Evolutionary conservation across 2,329 filamentous ascomycete species (phyloP).

Genomic region (Onygenales sp.): DNA sequence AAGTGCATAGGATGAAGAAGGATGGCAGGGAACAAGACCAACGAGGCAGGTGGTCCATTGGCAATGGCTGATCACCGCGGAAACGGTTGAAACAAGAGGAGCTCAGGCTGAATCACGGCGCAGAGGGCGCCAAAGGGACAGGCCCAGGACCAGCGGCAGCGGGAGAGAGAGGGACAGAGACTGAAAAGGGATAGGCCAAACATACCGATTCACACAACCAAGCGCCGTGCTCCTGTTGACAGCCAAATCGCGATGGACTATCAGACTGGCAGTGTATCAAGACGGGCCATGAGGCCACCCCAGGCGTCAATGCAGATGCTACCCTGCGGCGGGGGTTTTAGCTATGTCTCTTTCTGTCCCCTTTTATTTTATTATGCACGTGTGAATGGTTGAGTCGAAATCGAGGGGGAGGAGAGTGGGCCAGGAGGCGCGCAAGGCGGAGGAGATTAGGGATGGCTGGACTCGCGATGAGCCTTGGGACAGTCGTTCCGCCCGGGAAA

Average conservation of each 20-base stretch:
- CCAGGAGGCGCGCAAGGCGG: not conserved
- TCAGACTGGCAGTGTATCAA: not conserved
- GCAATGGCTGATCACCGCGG: not conserved
- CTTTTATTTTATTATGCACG: no score
- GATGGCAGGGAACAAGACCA: not conserved
- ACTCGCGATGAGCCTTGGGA: slow-evolving; percentile 16
- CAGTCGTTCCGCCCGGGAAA: slow-evolving; percentile 34
- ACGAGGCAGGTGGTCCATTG: not conserved
- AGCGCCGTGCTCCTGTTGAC: no score
- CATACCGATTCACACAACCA: not conserved
- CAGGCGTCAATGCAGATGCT: not conserved
- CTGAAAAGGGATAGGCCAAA: not conserved
- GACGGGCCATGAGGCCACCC: not conserved
- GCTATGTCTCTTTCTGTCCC: no score
- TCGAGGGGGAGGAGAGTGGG: slow-evolving; percentile 17
- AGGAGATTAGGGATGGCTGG: slow-evolving; percentile 13
- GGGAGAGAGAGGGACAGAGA: not conserved
- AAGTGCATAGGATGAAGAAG: no score
- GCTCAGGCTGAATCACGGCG: not conserved
- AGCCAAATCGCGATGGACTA: not conserved
- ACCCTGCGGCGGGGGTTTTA: not conserved
- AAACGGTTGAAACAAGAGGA: slow-evolving; percentile 1
- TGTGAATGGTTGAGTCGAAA: not conserved
- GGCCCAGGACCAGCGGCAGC: not conserved
- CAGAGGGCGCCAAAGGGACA: not conserved